Conservation (phyloP, 2,329 filamentous ascomycete species). For the Purpureocillium takamizusanense region DNA sequence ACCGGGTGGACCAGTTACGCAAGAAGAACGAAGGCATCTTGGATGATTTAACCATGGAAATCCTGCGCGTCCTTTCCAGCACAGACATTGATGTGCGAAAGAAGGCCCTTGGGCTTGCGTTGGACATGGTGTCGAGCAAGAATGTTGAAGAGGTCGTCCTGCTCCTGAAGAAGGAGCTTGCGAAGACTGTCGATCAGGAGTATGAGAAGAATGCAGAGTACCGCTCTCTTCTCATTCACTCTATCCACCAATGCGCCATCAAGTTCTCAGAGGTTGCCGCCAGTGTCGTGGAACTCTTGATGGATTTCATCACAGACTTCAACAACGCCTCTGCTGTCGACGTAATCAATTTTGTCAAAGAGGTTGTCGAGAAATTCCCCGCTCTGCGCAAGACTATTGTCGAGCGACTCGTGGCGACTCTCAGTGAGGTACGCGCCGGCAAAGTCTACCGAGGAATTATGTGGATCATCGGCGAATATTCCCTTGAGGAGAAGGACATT, state of each 20-base stretch:
- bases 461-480: slow-evolving; percentile 98
- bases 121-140: slow-evolving; percentile 98
- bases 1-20: slow-evolving; percentile 81
- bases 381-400: slow-evolving; percentile 81
- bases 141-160: slow-evolving; percentile 97
- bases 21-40: slow-evolving; percentile 84
- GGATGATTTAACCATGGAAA: slow-evolving; percentile 94
- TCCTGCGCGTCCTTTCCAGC: slow-evolving; percentile 86
- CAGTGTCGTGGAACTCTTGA: slow-evolving; percentile 90
- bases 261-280: slow-evolving; percentile 98
- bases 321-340: slow-evolving; percentile 95
- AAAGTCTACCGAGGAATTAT: slow-evolving; percentile 96
- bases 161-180: slow-evolving; percentile 91
- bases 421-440: slow-evolving; percentile 87
- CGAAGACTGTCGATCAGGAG: slow-evolving; percentile 96
- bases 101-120: slow-evolving; percentile 80
- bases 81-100: slow-evolving; percentile 91
- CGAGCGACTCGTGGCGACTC: slow-evolving; percentile 76
- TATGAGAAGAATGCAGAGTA: slow-evolving; percentile 98
- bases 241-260: slow-evolving; percentile 97
- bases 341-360: slow-evolving; percentile 97
- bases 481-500: slow-evolving; percentile 86
- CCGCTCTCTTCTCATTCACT: slow-evolving; percentile 88
- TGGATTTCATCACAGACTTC: slow-evolving; percentile 99
- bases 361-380: slow-evolving; percentile 97